Conservation (phyloP, 2,329 filamentous ascomycete species). For the Fusarium staphyleae region DNA sequence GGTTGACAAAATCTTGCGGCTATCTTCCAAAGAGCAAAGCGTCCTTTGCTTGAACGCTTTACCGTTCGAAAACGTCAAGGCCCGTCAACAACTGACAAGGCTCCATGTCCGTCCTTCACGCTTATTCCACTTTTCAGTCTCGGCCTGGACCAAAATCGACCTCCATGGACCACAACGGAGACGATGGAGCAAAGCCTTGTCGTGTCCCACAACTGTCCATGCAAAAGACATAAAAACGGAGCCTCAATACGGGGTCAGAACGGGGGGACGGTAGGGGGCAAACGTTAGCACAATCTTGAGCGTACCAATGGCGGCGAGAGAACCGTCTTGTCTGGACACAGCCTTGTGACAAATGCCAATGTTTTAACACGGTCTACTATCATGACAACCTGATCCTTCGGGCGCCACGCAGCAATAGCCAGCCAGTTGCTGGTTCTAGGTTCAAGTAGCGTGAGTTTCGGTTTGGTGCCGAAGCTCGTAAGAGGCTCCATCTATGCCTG, state of each 20-base stretch:
- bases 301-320: conserved; percentile 30
- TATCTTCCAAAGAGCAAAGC: conserved; percentile 25
- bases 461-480: conserved; percentile 16
- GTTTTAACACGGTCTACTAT: conserved; percentile 8
- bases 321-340: conserved; percentile 15
- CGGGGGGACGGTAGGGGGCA: background rate
- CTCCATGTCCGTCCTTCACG: conserved; percentile 20
- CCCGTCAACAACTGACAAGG: conserved; percentile 23
- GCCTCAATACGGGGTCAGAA: conserved; percentile 15
- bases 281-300: conserved; percentile 13
- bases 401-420: conserved; percentile 7
- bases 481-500: background rate
- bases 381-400: background rate
- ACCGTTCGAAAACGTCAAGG: conserved; percentile 28
- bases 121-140: conserved; percentile 24
- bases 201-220: background rate
- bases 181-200: conserved; percentile 10
- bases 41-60: background rate
- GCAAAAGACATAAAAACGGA: conserved; percentile 7
- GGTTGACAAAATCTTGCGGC: background rate
- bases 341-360: conserved; percentile 28
- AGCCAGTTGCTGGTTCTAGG: background rate
- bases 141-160: conserved; percentile 27
- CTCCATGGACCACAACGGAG: conserved; percentile 12
- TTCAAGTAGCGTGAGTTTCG: conserved; percentile 14